Evolutionary conservation across 345 rosid genomes (phyloP).

Genomic region (Eucalyptus sp.): DNA sequence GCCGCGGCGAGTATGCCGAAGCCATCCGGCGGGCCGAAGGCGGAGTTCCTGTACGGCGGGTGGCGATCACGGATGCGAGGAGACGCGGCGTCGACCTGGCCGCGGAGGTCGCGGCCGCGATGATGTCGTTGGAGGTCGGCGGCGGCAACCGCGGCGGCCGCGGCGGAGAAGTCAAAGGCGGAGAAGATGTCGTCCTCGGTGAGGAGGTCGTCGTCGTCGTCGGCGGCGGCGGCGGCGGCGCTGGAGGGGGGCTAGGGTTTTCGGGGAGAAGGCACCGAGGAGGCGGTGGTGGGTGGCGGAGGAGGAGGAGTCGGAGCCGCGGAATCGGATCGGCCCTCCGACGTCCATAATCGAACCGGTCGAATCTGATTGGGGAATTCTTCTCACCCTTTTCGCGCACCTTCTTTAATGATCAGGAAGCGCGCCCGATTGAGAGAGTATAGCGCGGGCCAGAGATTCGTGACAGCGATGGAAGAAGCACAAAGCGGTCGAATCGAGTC

Average conservation of each 20-base stretch:
- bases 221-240: not conserved
- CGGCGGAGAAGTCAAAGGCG: constrained; percentile 33
- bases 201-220: constrained; percentile 37
- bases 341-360: constrained; percentile 10
- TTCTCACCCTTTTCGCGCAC: not conserved
- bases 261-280: constrained; percentile 9
- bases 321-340: constrained; percentile 14
- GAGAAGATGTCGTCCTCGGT: constrained; percentile 63
- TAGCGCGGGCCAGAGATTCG: not conserved
- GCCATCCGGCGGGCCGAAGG: constrained; percentile 19
- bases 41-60: not conserved
- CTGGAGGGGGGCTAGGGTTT: constrained; percentile 11
- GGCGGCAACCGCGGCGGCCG: constrained; percentile 17
- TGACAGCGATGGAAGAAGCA: not conserved
- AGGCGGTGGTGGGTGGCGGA: constrained; percentile 12
- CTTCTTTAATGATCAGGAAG: not conserved
- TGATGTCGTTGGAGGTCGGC: not conserved
- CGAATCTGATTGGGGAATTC: not conserved
- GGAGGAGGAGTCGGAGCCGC: constrained; percentile 5
- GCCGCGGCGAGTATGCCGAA: constrained; percentile 86
- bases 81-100: constrained; percentile 12
- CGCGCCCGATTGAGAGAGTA: not conserved
- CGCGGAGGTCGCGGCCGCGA: not conserved
- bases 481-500: not conserved
- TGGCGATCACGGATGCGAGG: not conserved